These are phyloP conservation scores for Fibroporia radiculosa DNA, from an alignment of 768 basidiomycete genomes.

Conservation along the genomic window DNA sequence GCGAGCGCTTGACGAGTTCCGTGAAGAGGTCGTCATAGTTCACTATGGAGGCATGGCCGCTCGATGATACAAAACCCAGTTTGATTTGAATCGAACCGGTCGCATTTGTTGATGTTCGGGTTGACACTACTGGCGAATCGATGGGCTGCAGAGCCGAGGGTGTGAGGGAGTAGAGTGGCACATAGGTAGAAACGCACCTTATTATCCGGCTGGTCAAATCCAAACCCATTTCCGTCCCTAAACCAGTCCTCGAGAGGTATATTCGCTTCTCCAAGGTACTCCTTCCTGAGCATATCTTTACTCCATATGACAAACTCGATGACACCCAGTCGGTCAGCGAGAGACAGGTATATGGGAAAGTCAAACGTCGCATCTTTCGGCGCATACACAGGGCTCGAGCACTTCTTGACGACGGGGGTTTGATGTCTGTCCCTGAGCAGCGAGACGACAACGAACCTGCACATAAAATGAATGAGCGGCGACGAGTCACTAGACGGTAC, in stretches of 20 bases:
- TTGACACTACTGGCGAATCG: constrained; percentile 37
- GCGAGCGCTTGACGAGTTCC: constrained; percentile 55
- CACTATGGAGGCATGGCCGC: constrained; percentile 35
- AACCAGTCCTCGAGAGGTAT: constrained; percentile 85
- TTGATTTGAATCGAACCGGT: constrained; percentile 52
- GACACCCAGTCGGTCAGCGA: constrained; percentile 63
- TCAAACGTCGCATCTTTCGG: constrained; percentile 80
- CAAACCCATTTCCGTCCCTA: constrained; percentile 33
- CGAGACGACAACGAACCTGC: constrained; percentile 65
- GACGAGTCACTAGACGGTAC: neutral
- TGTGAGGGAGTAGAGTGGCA: no score
- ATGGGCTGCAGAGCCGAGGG: constrained; percentile 31
- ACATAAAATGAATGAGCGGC: neutral
- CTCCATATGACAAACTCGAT: constrained; percentile 92
- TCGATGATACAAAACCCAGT: constrained; percentile 46
- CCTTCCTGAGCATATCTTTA: constrained; percentile 83
- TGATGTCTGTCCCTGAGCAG: constrained; percentile 50
- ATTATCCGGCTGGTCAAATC: constrained; percentile 59
- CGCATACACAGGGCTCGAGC: constrained; percentile 56
- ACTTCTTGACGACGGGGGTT: constrained; percentile 73
- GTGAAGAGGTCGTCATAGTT: constrained; percentile 54
- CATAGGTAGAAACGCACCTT: constrained; percentile 39
- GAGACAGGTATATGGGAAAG: constrained; percentile 74
- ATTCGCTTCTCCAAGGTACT: constrained; percentile 87
- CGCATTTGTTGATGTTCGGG: constrained; percentile 37